These are phyloP conservation scores for Chaetothyriales sp. DNA, from an alignment of 2,329 filamentous ascomycete species.

Conservation along the genomic window DNA sequence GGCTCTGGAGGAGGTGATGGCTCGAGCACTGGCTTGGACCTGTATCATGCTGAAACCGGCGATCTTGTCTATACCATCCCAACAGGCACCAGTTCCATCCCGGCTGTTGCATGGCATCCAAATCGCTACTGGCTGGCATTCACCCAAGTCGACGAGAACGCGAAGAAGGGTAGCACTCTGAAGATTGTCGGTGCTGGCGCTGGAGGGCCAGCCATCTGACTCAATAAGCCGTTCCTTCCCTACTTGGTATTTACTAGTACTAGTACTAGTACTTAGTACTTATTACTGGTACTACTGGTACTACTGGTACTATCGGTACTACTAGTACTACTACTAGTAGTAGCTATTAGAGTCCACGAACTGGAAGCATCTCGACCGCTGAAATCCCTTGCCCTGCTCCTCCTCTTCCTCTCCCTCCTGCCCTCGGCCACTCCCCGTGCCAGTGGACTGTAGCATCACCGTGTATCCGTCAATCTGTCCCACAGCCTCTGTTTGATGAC, in stretches of 20 bases:
- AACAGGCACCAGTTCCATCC: constrained; percentile 28
- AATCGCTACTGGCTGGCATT: constrained; percentile 37
- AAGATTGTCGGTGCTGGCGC: constrained; percentile 36
- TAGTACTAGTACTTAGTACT: too few species aligned
- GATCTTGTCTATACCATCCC: constrained; percentile 35
- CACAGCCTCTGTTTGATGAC: constrained; percentile 9
- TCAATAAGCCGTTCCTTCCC: too few species aligned
- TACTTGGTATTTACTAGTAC: too few species aligned
- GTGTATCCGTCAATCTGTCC: constrained; percentile 14
- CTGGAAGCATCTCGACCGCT: neutral
- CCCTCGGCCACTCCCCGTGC: too few species aligned
- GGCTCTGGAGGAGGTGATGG: constrained; percentile 25
- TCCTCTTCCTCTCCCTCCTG: neutral
- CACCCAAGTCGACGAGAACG: constrained; percentile 30
- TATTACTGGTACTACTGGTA: too few species aligned
- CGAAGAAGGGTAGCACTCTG: constrained; percentile 28
- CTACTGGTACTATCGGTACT: too few species aligned
- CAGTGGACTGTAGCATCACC: constrained; percentile 9
- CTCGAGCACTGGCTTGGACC: constrained; percentile 29
- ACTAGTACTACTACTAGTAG: too few species aligned
- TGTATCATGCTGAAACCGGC: constrained; percentile 38
- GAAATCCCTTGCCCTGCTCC: neutral
- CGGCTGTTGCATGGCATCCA: constrained; percentile 38
- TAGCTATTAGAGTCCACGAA: neutral
- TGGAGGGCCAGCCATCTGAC: constrained; percentile 8